phyloP scores from a whole-genome alignment of 148 eudicot species.

The Nepenthes gracilis region DNA sequence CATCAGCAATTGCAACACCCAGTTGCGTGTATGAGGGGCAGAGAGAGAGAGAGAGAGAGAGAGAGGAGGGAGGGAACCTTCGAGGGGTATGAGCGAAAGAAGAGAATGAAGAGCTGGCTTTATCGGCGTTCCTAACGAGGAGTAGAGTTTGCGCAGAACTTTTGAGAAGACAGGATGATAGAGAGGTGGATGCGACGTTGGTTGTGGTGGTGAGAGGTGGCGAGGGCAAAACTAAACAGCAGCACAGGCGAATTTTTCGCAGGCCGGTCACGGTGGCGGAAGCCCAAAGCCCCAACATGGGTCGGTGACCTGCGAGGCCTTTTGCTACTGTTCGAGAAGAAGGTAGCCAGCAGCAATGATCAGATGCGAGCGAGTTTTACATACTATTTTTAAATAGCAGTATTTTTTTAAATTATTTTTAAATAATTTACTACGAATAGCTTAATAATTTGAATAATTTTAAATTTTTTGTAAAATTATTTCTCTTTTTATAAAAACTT shows the following conservation, averaged over 20 bases:
- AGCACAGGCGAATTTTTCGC: background rate
- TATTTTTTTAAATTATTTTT: too few relatives aligned
- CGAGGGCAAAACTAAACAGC: background rate
- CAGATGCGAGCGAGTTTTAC: too few relatives aligned
- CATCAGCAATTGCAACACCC: background rate
- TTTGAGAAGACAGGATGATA: conserved; percentile 1
- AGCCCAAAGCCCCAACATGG: background rate
- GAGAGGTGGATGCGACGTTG: background rate
- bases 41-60: conserved; percentile 1
- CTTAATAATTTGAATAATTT: too few relatives aligned
- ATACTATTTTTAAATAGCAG: too few relatives aligned
- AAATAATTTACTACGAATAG: too few relatives aligned
- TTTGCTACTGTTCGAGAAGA: too few relatives aligned
- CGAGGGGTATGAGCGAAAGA: conserved; percentile 10
- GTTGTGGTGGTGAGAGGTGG: background rate
- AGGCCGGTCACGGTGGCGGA: background rate
- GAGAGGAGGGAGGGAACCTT: conserved; percentile 15
- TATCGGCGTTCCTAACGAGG: background rate
- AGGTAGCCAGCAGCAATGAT: too few relatives aligned
- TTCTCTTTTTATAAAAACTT: too few relatives aligned
- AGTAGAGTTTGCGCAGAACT: background rate
- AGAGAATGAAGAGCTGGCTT: conserved; percentile 18
- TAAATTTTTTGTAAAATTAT: too few relatives aligned
- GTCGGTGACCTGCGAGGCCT: too few relatives aligned
- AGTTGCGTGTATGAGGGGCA: background rate